Evolutionary conservation across 2,329 filamentous ascomycete species (phyloP), one percentile per base, ranked within the genome.

Genomic region (Tolypocladium tundrense): DNA sequence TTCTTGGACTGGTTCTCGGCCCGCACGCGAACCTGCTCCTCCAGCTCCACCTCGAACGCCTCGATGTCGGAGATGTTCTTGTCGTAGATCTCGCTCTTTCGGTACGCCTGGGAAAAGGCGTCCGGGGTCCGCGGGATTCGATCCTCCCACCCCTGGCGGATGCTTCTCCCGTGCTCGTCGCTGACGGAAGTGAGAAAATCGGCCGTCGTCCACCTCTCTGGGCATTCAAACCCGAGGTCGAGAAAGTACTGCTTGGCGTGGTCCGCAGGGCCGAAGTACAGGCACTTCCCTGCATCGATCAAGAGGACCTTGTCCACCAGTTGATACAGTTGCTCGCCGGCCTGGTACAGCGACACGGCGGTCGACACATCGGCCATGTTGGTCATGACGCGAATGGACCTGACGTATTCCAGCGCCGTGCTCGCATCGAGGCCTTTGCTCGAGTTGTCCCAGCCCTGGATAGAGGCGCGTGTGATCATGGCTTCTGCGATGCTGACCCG

Each of bases 121-220:
- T 83, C 79, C 0, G 88, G 75, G 0, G 86, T 88, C 65, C 86
- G 88, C 0, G 89, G 90, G 1, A 86, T 83, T 4, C 79, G 82
- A 10, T 79, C 75, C 65, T 91, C 85, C 62, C 78, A 86, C 1
- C 87, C 88, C 0, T 77, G 70, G 24, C 86, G 81, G 68, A 91
- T 86, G 19, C 81, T 79, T 41, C 90, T 81, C 66, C 91, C 88
- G 11, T 80, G 82, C 1, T 86, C 82, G 67, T 93, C 90, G 9
- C 85, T 90, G 66, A 92, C 85, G 2, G 87, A 90, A 0, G 88
- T 92, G 40, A 92, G 72, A 70, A 92, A 93, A 68, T 93, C 89
- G 21, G 76, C 85, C 0, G 86, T 86, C 0, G 87, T 91, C 79
- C 86, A 84, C 16, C 88, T 80, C 27, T 84, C 79, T 0, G 88